Conservation (phyloP, 176 grass and related monocot genomes). For the Musa acuminata region DNA sequence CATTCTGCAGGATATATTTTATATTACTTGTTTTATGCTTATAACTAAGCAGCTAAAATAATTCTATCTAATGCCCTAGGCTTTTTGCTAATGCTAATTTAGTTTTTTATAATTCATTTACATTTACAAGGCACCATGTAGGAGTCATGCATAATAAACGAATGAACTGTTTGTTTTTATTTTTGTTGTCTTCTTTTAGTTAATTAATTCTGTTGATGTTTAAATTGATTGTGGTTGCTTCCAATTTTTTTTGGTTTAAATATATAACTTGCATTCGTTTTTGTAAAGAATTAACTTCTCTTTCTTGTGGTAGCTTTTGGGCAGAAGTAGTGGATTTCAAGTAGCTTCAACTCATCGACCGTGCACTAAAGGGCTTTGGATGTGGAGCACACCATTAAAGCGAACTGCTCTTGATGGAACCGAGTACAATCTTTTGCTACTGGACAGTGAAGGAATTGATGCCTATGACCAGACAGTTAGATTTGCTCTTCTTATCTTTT, state of each 20-base stretch:
- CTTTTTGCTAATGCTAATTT: no score
- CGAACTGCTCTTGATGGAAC: constrained; percentile 83
- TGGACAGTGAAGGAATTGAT: constrained; percentile 98
- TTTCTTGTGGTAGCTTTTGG: constrained; percentile 50
- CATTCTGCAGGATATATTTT: no score
- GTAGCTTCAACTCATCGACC: constrained; percentile 90
- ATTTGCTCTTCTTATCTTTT: constrained; percentile 1
- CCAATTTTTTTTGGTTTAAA: background rate
- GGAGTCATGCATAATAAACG: background rate
- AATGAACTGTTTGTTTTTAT: background rate
- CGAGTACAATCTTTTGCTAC: constrained; percentile 76
- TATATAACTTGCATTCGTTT: background rate
- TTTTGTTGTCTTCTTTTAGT: background rate
- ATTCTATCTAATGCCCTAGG: no score
- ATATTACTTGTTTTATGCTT: no score
- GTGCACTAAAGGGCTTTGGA: constrained; percentile 99
- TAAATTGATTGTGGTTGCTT: background rate
- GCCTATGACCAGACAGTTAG: constrained; percentile 95
- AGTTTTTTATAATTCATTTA: no score
- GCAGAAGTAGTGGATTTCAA: constrained; percentile 84
- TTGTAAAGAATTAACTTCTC: background rate
- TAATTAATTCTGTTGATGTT: background rate
- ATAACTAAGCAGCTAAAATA: no score
- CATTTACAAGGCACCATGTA: no score
- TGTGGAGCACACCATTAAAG: constrained; percentile 91